phyloP scores from a whole-genome alignment of 257 asterid species.

The Penstemon newberryi region DNA sequence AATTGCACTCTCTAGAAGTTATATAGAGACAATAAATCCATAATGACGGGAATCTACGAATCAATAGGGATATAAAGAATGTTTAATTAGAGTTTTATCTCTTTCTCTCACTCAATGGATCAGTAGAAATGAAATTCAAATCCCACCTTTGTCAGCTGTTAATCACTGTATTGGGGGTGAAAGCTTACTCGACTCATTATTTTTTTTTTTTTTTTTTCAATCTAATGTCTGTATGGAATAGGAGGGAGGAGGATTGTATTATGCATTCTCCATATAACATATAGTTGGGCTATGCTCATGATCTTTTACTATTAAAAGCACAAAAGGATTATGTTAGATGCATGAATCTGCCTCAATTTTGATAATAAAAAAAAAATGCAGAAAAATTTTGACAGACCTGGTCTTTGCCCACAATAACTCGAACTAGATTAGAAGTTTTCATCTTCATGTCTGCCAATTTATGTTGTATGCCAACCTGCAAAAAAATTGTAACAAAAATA shows the following conservation, averaged over 20 bases:
- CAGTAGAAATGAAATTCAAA: too few species aligned
- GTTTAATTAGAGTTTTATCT: too few species aligned
- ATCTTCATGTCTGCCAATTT: constrained; percentile 57
- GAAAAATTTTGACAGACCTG: constrained; percentile 54
- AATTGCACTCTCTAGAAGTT: too few species aligned
- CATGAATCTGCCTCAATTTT: constrained; percentile 7
- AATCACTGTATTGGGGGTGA: too few species aligned
- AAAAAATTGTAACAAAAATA: constrained; percentile 18
- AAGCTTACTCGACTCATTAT: too few species aligned
- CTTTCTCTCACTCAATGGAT: too few species aligned
- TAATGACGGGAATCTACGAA: too few species aligned
- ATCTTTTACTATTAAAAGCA: background rate
- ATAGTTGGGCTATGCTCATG: background rate
- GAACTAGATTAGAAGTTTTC: constrained; percentile 63
- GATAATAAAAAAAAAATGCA: constrained; percentile 4
- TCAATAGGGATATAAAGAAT: too few species aligned
- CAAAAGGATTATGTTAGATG: background rate
- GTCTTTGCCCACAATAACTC: constrained; percentile 51
- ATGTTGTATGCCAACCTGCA: constrained; percentile 85
- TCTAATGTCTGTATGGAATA: too few species aligned
- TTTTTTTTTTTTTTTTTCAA: too few species aligned
- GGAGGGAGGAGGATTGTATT: background rate
- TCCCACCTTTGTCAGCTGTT: too few species aligned
- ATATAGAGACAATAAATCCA: too few species aligned
- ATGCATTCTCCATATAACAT: background rate